Percentiles rank a stretch among this genome's conserved stretches.
Conservation (phyloP, 805 yeast genomes). For the Myxozyma geophila region DNA sequence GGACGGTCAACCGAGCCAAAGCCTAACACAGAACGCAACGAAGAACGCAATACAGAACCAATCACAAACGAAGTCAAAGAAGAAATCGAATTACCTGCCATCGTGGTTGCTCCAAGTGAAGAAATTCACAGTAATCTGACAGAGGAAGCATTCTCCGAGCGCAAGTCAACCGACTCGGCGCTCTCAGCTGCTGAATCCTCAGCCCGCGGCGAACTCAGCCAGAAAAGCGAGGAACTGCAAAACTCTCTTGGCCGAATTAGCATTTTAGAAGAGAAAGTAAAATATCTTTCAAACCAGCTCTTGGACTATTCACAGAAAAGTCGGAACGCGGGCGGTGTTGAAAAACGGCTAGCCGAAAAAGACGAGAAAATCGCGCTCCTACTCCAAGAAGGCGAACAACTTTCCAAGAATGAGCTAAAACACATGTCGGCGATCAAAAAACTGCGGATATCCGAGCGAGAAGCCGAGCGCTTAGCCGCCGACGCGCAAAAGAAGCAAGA, state of each 20-base stretch:
- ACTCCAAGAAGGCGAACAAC: slow-evolving; percentile 73
- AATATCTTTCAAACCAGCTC: slow-evolving; percentile 41
- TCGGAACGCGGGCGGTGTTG: slow-evolving; percentile 15
- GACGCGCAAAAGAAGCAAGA: slow-evolving; percentile 42
- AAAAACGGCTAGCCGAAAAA: slow-evolving; percentile 47
- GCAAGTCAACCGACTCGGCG: background rate
- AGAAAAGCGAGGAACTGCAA: slow-evolving; percentile 30
- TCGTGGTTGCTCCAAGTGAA: background rate
- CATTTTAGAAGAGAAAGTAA: slow-evolving; percentile 43
- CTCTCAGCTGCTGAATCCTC: background rate
- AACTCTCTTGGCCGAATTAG: slow-evolving; percentile 34
- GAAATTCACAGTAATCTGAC: background rate
- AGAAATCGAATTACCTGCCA: background rate
- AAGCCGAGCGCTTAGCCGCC: slow-evolving; percentile 44
- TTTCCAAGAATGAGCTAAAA: slow-evolving; percentile 72
- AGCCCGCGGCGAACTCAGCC: slow-evolving; percentile 22
- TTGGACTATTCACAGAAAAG: slow-evolving; percentile 32
- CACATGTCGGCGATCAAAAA: slow-evolving; percentile 68
- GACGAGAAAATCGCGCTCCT: slow-evolving; percentile 69
- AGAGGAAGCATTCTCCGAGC: background rate
- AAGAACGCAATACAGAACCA: background rate
- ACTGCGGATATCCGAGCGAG: slow-evolving; percentile 56
- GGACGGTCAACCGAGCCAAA: background rate
- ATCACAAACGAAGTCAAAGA: background rate
- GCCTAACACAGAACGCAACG: background rate